Evolutionary conservation across 208 protist species (phyloP), one percentile per base, ranked within the genome.

Genomic region (Acanthamoeba comandoni): DNA sequence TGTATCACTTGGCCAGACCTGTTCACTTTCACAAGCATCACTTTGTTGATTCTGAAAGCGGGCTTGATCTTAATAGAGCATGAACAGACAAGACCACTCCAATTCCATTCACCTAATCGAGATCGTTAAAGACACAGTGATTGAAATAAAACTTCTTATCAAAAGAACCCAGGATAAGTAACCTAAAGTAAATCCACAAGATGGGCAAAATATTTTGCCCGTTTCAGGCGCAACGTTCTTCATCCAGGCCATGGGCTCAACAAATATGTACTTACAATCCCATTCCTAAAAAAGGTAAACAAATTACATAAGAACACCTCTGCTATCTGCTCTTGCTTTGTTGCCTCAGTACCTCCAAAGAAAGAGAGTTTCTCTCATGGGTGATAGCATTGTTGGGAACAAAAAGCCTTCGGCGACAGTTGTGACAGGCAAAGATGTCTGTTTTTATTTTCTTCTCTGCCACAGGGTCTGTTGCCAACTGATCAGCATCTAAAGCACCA

Each of bases 21-120:
- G 35, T 5, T 43, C 35, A 43, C 35, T 43, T 43, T 43, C 1
- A 43, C 35, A 43, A 43, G 35, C 35, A 43, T 43, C 58, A 73
- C 65, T 35, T 73, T 73, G 65, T 73, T 26, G 17, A 73, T 73
- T 7, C 65, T 26, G 65, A 73, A 73, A 35, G 65, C 26, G 5
- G 65, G 65, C 65, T 26, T 73, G 29, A 73, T 35, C 43, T 73
- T 73, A 35, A 35, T 17, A 26, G 29, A 35, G 26, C 65, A 73
- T 26, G 22, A 39, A 26, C 65, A 73, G 65, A 73, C 12, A 17
- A 35, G 43, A 35, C 65, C 65, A 15, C 13, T 35, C 65, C 65
- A 73, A 35, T 73, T 73, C 65, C 65, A 73, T 17, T 73, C 65
- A 35, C 65, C 65, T 17, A 73, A 43, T 43, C 65, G 17, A 73